phyloP scores from a whole-genome alignment of 441 rosid genomes.

The Gossypium laxum region DNA sequence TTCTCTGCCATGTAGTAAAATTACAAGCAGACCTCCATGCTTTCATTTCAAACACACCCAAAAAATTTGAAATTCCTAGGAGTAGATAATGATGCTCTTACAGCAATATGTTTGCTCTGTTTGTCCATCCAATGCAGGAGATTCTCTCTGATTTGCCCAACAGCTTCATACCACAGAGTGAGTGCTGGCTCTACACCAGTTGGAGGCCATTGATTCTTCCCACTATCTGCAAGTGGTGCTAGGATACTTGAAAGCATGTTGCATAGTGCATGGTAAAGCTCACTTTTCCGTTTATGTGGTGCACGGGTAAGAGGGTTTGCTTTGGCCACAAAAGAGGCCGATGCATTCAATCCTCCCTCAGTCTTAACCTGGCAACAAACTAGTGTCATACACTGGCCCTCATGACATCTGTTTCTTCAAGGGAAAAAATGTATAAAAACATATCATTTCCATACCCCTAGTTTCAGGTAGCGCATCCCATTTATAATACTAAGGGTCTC shows the following conservation, averaged over 20 bases:
- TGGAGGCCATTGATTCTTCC: slow-evolving; percentile 97
- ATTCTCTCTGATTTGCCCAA: slow-evolving; percentile 75
- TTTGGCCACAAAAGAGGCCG: slow-evolving; percentile 96
- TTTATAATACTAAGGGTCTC: slow-evolving; percentile 88
- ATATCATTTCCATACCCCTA: slow-evolving; percentile 55
- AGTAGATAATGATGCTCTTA: slow-evolving; percentile 34
- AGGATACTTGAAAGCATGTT: slow-evolving; percentile 94
- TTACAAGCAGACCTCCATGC: background rate
- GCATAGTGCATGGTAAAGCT: slow-evolving; percentile 94
- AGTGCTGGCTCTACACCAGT: slow-evolving; percentile 88
- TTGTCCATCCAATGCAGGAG: slow-evolving; percentile 96
- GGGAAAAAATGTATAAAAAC: slow-evolving; percentile 5
- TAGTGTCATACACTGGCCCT: slow-evolving; percentile 23
- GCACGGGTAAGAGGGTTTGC: slow-evolving; percentile 90
- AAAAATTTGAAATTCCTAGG: background rate
- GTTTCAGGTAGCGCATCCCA: slow-evolving; percentile 97
- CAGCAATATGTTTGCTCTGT: slow-evolving; percentile 94
- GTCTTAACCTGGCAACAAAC: slow-evolving; percentile 67
- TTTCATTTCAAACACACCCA: slow-evolving; percentile 5
- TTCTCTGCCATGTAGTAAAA: background rate
- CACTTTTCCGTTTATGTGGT: slow-evolving; percentile 89
- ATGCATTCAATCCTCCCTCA: slow-evolving; percentile 96
- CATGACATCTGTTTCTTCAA: slow-evolving; percentile 10
- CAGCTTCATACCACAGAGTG: slow-evolving; percentile 92
- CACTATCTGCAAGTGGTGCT: slow-evolving; percentile 91